These are phyloP conservation scores for Cylindrotheca fusiformis DNA, from an alignment of 108 stramenopile species.

Conservation along the genomic window DNA sequence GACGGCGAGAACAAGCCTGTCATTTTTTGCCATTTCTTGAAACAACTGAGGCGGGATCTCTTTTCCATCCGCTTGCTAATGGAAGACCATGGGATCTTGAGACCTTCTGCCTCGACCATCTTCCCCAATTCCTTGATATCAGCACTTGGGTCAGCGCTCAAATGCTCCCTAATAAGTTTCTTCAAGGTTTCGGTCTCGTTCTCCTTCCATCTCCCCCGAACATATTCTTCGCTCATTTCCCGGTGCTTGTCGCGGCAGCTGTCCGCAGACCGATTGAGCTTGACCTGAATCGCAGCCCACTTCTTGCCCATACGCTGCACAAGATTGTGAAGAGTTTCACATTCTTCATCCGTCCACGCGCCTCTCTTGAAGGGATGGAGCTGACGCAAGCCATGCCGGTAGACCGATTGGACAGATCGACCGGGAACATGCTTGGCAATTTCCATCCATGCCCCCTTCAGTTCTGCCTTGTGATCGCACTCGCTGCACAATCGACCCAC, in stretches of 20 bases:
- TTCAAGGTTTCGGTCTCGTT: conserved; percentile 55
- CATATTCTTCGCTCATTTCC: conserved; percentile 49
- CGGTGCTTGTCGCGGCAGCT: conserved; percentile 76
- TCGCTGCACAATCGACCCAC: conserved; percentile 66
- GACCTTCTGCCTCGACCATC: conserved; percentile 43
- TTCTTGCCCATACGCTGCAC: conserved; percentile 64
- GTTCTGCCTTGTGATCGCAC: conserved; percentile 69
- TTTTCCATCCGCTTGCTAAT: conserved; percentile 76
- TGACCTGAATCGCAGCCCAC: conserved; percentile 67
- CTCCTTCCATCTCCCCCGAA: conserved; percentile 74
- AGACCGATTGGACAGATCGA: conserved; percentile 75
- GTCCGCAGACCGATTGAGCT: conserved; percentile 65
- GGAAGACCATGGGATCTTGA: conserved; percentile 59
- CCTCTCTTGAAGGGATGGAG: conserved; percentile 74
- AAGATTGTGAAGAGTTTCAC: conserved; percentile 31
- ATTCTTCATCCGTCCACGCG: conserved; percentile 67
- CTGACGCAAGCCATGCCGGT: conserved; percentile 74
- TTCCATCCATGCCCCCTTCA: conserved; percentile 84
- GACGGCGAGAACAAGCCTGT: conserved; percentile 7
- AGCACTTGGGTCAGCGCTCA: conserved; percentile 35
- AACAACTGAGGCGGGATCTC: conserved; percentile 60
- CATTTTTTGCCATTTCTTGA: conserved; percentile 64
- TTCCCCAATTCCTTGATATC: conserved; percentile 50
- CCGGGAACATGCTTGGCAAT: conserved; percentile 75
- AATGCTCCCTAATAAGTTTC: conserved; percentile 43